Evolutionary conservation across 148 eudicot species (phyloP).

Genomic region (Dianthus caryophyllus): DNA sequence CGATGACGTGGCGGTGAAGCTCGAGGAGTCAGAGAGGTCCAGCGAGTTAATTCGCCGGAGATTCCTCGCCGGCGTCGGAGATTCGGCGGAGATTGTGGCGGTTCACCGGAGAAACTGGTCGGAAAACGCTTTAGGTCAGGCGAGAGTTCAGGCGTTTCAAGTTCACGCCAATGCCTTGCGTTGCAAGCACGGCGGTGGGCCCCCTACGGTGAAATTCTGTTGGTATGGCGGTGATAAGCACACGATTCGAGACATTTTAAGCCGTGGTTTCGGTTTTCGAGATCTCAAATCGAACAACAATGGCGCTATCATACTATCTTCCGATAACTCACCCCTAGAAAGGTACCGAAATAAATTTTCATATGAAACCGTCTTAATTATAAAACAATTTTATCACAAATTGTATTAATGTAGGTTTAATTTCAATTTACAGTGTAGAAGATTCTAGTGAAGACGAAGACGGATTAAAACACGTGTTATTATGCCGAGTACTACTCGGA

Average conservation of each 20-base stretch:
- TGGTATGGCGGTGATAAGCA: slow-evolving; percentile 58
- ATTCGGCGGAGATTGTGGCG: slow-evolving; percentile 24
- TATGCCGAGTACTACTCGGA: slow-evolving; percentile 47
- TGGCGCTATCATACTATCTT: slow-evolving; percentile 58
- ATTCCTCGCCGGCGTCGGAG: slow-evolving; percentile 27
- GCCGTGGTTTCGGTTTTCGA: slow-evolving; percentile 49
- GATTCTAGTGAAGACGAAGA: slow-evolving; percentile 28
- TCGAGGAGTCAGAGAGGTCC: slow-evolving; percentile 33
- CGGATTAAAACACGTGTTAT: slow-evolving; percentile 39
- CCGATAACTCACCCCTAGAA: slow-evolving; percentile 39
- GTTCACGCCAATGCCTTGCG: slow-evolving; percentile 37
- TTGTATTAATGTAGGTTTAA: neutral
- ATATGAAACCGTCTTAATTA: too few species aligned
- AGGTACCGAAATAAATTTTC: slow-evolving; percentile 38
- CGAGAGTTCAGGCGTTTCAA: slow-evolving; percentile 40
- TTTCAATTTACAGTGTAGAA: slow-evolving; percentile 26
- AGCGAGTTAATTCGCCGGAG: slow-evolving; percentile 30
- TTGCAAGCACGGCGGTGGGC: slow-evolving; percentile 35
- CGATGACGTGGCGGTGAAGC: slow-evolving; percentile 23
- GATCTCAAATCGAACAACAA: slow-evolving; percentile 11
- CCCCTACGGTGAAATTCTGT: slow-evolving; percentile 51
- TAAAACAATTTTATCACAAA: too few species aligned
- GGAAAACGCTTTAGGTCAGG: slow-evolving; percentile 28
- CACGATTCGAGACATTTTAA: slow-evolving; percentile 38
- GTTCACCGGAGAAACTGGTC: slow-evolving; percentile 40